A percentile compares a stretch with the other conserved stretches of the same genome.
These are phyloP conservation scores for Penicillium sp. DNA, from an alignment of 2,329 filamentous ascomycete genomes.

Conservation along the genomic window DNA sequence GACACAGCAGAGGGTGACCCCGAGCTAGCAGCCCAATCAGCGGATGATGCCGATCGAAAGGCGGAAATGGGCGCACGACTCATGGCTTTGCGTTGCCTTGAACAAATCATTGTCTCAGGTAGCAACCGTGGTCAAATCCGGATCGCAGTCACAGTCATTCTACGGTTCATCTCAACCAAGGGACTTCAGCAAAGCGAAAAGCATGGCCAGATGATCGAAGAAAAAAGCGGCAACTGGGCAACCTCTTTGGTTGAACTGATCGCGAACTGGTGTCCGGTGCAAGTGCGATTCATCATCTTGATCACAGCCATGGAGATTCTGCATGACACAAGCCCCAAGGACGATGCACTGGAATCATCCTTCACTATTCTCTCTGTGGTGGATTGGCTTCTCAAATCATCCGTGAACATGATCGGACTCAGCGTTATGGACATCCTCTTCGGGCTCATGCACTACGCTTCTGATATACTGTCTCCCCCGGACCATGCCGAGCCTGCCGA, in stretches of 20 bases:
- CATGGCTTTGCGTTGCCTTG: slow-evolving; percentile 80
- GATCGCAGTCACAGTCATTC: slow-evolving; percentile 69
- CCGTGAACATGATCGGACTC: slow-evolving; percentile 90
- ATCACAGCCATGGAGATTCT: slow-evolving; percentile 78
- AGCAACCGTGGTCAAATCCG: slow-evolving; percentile 83
- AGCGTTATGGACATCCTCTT: slow-evolving; percentile 95
- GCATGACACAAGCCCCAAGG: slow-evolving; percentile 65
- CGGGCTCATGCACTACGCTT: slow-evolving; percentile 80
- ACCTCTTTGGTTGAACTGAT: slow-evolving; percentile 78
- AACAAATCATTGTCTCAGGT: slow-evolving; percentile 74
- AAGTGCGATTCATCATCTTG: slow-evolving; percentile 89
- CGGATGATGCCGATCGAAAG: slow-evolving; percentile 82
- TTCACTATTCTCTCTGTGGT: slow-evolving; percentile 76
- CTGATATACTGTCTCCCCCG: slow-evolving; percentile 70
- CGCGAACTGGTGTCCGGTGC: slow-evolving; percentile 86
- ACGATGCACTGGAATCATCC: slow-evolving; percentile 72
- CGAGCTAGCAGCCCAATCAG: slow-evolving; percentile 69
- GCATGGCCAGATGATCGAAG: slow-evolving; percentile 42
- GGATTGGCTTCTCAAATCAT: slow-evolving; percentile 78
- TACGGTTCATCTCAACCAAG: slow-evolving; percentile 68
- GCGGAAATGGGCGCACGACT: slow-evolving; percentile 87
- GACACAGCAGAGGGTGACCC: slow-evolving; percentile 70
- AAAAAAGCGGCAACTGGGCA: slow-evolving; percentile 67
- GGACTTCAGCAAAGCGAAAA: slow-evolving; percentile 57
- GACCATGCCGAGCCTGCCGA: slow-evolving; percentile 39